Evolutionary conservation across 345 rosid genomes (phyloP), one percentile per base, ranked within the genome.

Genomic region (Eucalyptus curtisii): DNA sequence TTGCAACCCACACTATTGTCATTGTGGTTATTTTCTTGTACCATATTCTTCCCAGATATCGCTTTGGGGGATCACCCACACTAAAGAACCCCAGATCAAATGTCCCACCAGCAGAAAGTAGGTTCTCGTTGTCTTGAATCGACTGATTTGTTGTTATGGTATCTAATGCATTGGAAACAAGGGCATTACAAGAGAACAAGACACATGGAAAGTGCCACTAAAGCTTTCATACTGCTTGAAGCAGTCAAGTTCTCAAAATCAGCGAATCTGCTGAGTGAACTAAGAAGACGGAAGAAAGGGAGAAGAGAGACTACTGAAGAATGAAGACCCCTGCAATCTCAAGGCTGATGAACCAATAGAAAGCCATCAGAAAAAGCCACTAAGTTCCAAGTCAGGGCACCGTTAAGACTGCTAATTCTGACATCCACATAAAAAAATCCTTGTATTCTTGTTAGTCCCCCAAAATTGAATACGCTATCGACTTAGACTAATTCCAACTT

Each of bases 31-130:
- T 87, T 42, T 90, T 88, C 86, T 88, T 57, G 91, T 89, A 92
- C 92, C 93, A 90, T 25, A 91, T 89, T 25, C 93, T 89, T 25
- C 93, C 93, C 1, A 92, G 49, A 71, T 91, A 91, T 13, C 92
- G 89, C 20, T 25, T 89, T 24, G 52, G 85, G n/a, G 85, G 82
- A 37, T 85, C 88, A 7, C 68, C 49, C 12, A 85, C 87, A 59
- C 87, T 87, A 59, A 92, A 92, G 85, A 91, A 92, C 12, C 93
- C 90, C 44, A 91, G 86, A 53, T 89, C 91, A 81, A 90, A 92
- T 53, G 50, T 88, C 24, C 86, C 90, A 24, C 52, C 86, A 2
- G 90, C 33, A 9, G 91, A 90, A 53, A 89, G 89, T 45, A 91
- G 40, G 7, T 88, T 91, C 53, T 88, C 88, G 3, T 90, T 90